Base-by-base conservation (phyloP, 805 yeast genomes). In the Ogataea kodamae region DNA sequence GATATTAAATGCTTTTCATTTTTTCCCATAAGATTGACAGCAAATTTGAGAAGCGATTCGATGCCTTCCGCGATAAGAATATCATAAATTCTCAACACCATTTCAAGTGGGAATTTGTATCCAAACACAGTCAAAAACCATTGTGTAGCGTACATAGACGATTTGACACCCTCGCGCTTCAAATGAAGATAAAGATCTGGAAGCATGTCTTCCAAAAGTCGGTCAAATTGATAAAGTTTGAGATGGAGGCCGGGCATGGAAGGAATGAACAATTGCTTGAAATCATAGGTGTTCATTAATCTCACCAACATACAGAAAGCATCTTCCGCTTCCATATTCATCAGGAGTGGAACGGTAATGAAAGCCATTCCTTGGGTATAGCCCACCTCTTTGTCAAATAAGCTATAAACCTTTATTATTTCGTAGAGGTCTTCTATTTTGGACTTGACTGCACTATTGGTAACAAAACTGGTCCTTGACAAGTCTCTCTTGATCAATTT, bases 341-440 rank as follows among this genome's bases (percentile, higher is more conserved):
- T 68, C 27, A 88, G 64, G 29, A 92, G 60, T 2, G 98, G 97
- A 5, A 87, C 87, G 0, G 85, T 75, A 26, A 92, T 76, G 52
- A 92, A 92, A 1, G 95, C 95, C 96, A 92, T 88, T 6, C 98
- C 97, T 60, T 92, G 98, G 2, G 97, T 92, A 53, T 92, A 92
- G 0, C 98, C 98, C 31, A 92, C 96, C 32, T 89, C 97, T 1
- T 83, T 78, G 57, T 92, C 97, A 55, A 75, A 81, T 29, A 86
- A 62, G 14, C 92, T 77, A 62, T 90, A 92, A 0, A 88, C 89
- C 52, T 83, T 84, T 42, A 92, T 72, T 18, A 92, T 79, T 37
- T 78, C 76, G 52, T 68, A 83, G 21, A 92, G 63, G 30, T 85
- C 78, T 20, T 74, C 79, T 9, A 70, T 62, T 49, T 79, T 78